Evolutionary conservation across 2,329 filamentous ascomycete species (phyloP), one percentile per base, ranked within the genome.

Genomic region (Curvularia verruculosa): DNA sequence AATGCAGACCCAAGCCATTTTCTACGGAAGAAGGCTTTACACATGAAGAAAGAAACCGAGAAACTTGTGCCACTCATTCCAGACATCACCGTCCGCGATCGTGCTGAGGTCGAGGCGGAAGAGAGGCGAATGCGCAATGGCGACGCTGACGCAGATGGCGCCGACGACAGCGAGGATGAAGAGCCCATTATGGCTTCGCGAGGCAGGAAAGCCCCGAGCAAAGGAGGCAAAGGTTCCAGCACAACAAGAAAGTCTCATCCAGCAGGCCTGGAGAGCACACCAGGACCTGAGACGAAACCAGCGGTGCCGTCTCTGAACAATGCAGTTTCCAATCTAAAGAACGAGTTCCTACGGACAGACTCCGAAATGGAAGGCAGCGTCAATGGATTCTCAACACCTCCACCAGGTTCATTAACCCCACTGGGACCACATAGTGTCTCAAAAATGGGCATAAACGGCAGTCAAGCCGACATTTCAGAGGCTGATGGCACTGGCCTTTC

Each of bases 141-240:
- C 60, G 92, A 95, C 49, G 89, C 89, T 44, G 89, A 92, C 59
- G 87, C 91, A 63, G 92, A 94, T 66, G 90, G 84, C 37, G 91
- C 85, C 26, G 94, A 97, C 57, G 94, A 97, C 75, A 96, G 92
- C 66, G 94, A 98, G 70, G 94, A 98, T 73, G 77, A 80, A 72
- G 93, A 96, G 77, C 95, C 95, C 8, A 98, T 99, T 71, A 98
- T 98, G 91, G 95, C 95, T 56, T 97, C 94, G 48, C 87, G 95
- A 64, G 95, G 95, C 51, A 89, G 95, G 43, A 96, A 94, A 74
- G 91, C 92, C 15, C 90, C 88, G 5, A 87, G 86, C 28, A 90
- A 91, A 65, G 89, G 92, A 21, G 87, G 87, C 61, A 94, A 89
- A 69, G 85, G 86, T 13, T 79, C 82, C 18, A 79, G 76, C 34